These are phyloP conservation scores for Misopates orontium DNA, from an alignment of 257 asterid genomes.

Conservation along the genomic window DNA sequence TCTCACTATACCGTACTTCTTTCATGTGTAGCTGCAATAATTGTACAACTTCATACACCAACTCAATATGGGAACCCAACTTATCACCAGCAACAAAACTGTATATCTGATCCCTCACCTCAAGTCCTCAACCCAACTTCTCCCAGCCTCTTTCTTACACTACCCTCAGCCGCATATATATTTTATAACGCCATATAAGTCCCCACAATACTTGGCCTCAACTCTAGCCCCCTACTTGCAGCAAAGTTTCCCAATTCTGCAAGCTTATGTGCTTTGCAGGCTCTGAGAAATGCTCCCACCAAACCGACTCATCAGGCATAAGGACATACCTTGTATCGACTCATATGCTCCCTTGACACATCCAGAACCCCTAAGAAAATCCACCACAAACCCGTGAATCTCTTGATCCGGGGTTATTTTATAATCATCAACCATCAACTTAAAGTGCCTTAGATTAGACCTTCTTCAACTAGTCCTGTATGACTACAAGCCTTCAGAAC, in stretches of 20 bases:
- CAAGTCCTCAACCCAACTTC: conserved; percentile 86
- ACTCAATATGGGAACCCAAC: conserved; percentile 53
- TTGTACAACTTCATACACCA: conserved; percentile 58
- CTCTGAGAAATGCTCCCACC: conserved; percentile 95
- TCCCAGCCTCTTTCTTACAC: conserved; percentile 78
- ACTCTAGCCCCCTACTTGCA: conserved; percentile 44
- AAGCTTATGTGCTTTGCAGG: conserved; percentile 77
- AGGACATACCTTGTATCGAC: conserved; percentile 74
- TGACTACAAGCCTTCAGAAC: conserved; percentile 94
- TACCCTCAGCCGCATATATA: conserved; percentile 77
- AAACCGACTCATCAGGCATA: conserved; percentile 70
- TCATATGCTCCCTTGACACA: conserved; percentile 72
- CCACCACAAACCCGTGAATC: conserved; percentile 73
- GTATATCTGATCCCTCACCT: conserved; percentile 46
- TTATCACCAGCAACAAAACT: conserved; percentile 77
- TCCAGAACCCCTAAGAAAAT: conserved; percentile 90
- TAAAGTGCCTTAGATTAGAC: conserved; percentile 60
- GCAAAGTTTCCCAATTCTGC: conserved; percentile 54
- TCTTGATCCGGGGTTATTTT: conserved; percentile 63
- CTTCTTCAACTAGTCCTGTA: conserved; percentile 79
- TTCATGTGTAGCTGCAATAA: conserved; percentile 50
- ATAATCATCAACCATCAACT: conserved; percentile 51
- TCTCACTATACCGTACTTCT: conserved; percentile 34
- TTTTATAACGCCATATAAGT: conserved; percentile 62
- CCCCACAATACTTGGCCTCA: conserved; percentile 60